Evolutionary conservation across 345 rosid species (phyloP).

Genomic region (Trapa bicornis): DNA sequence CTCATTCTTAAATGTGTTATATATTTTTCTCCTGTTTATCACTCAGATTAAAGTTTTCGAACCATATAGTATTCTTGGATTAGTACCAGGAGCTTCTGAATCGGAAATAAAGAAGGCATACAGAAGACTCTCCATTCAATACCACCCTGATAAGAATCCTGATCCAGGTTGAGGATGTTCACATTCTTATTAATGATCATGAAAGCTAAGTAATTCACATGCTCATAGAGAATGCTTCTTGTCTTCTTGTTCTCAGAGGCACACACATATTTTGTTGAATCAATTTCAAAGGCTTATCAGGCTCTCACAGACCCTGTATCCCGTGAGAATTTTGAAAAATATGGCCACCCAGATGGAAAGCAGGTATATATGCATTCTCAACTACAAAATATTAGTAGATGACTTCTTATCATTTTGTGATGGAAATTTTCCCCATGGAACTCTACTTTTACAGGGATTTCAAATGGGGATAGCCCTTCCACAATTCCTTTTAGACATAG

Average conservation of each 20-base stretch:
- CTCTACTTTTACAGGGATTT: conserved; percentile 56
- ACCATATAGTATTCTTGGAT: conserved; percentile 74
- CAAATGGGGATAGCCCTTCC: conserved; percentile 99
- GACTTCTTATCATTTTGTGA: not conserved
- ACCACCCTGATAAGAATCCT: conserved; percentile 99
- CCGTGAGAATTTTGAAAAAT: conserved; percentile 93
- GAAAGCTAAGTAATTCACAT: conserved; percentile 1
- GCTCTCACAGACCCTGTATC: conserved; percentile 90
- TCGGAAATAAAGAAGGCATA: conserved; percentile 86
- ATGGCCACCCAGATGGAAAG: conserved; percentile 99
- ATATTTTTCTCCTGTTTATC: conserved; percentile 5
- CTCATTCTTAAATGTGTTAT: not conserved
- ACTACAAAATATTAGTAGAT: not conserved
- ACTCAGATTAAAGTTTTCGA: conserved; percentile 79
- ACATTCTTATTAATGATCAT: not conserved
- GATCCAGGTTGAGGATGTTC: conserved; percentile 72
- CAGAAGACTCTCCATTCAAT: conserved; percentile 75
- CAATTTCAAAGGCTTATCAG: conserved; percentile 89
- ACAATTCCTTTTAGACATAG: conserved; percentile 77
- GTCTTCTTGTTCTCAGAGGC: conserved; percentile 49
- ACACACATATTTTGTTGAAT: conserved; percentile 73
- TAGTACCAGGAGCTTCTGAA: conserved; percentile 70
- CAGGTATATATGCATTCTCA: conserved; percentile 33
- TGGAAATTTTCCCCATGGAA: not conserved
- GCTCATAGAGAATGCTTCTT: conserved; percentile 7